Base-by-base conservation (phyloP, 23 red algal genomes). In the Gracilaria vermiculophylla region DNA sequence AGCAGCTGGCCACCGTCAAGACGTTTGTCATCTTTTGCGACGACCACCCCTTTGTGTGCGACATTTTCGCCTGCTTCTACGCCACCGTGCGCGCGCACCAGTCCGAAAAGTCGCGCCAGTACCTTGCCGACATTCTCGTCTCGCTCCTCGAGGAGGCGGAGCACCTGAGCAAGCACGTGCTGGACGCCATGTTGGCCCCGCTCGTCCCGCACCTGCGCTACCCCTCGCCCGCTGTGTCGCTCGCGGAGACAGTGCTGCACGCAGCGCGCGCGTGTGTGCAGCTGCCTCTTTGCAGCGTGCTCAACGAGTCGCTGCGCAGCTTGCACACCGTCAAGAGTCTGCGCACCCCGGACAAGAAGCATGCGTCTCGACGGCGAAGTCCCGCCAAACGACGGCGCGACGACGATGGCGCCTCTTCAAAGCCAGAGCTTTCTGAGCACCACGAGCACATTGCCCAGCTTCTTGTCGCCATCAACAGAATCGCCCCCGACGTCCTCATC, bases 21-120 rank as follows among this genome's bases (percentile, higher is more conserved):
- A 81, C 44, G 36, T 91, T 91, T 73, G 74, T 91, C 19, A 80
- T 91, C 9, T 91, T 91, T 55, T 49, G 64, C 36, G 87, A 91
- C 58, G 76, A 91, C 2, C 31, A 69, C 45, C 33, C 28, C 7
- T 61, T 91, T 53, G 75, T 81, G 39, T 81, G 74, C 43, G 87
- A 91, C 27, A 45, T 81, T 20, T 91, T 91, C 44, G 87, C 75
- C 48, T 80, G 55, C 44, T 80, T 91, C 45, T 91, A 91, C 37
- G 76, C 87, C 61, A 81, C 73, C 19, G 62, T 55, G 19, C 54
- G 74, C 19, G 14, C 73, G 29, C 76, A 80, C 39, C 87, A 91
- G 28, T 54, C 56, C 5, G 54, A 51, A 27, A 91, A 91, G 49
- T 23, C 62, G 25, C 54, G 62, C 16, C 52, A 80, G 32, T 81